Conservation (phyloP, 2,329 filamentous ascomycete species). For the Monilinia laxa region DNA sequence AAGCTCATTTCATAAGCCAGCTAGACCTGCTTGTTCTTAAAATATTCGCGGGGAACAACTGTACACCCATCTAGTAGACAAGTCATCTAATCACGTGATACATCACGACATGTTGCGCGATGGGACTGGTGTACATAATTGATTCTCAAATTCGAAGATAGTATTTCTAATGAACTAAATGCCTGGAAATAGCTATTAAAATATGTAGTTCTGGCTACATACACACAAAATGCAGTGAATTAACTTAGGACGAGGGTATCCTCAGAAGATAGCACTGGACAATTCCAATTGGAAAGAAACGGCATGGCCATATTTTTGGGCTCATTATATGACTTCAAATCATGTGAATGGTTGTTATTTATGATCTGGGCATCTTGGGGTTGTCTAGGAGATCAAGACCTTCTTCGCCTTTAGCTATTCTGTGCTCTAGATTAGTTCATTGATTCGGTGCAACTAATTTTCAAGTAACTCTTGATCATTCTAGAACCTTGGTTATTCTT, state of each 20-base stretch:
- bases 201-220: no score
- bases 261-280: not conserved
- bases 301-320: not conserved
- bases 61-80: no score
- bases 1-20: not conserved
- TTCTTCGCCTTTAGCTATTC: not conserved
- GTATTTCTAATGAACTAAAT: not conserved
- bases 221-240: no score
- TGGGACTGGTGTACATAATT: not conserved
- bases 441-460: not conserved
- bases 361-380: not conserved
- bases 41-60: not conserved
- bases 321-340: not conserved
- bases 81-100: not conserved
- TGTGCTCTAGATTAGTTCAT: not conserved
- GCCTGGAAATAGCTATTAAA: not conserved
- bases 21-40: not conserved
- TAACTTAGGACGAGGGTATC: no score
- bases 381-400: not conserved
- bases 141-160: not conserved
- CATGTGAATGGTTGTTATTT: not conserved
- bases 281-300: not conserved
- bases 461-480: no score
- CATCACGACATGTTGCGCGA: not conserved
- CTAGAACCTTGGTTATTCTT: not conserved